Evolutionary conservation across 345 rosid genomes (phyloP).

Genomic region (Linum lewisii): DNA sequence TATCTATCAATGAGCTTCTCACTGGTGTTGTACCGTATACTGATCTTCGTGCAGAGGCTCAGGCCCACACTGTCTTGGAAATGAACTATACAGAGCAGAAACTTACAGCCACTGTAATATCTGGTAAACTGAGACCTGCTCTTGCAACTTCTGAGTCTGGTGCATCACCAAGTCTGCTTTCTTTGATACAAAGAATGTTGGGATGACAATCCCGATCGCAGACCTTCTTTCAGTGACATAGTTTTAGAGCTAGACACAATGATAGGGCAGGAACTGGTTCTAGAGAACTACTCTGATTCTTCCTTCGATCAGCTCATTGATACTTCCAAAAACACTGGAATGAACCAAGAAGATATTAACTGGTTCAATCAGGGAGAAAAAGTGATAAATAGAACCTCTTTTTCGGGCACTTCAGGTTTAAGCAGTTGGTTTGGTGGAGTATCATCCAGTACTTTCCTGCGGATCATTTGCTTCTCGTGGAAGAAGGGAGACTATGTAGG

Average conservation of each 20-base stretch:
- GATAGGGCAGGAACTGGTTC: constrained; percentile 33
- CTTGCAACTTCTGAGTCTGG: constrained; percentile 48
- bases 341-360: constrained; percentile 35
- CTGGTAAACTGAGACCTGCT: constrained; percentile 70
- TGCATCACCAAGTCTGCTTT: constrained; percentile 35
- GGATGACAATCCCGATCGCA: constrained; percentile 56
- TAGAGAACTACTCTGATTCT: constrained; percentile 29
- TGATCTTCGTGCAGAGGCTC: constrained; percentile 84
- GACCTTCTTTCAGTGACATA: constrained; percentile 64
- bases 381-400: constrained; percentile 33
- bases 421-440: constrained; percentile 33
- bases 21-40: constrained; percentile 93
- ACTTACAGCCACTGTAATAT: constrained; percentile 85
- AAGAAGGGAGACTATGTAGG: constrained; percentile 91
- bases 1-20: constrained; percentile 80
- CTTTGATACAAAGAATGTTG: constrained; percentile 76
- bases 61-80: constrained; percentile 97
- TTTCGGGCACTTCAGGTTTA: constrained; percentile 23
- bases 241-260: constrained; percentile 42
- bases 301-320: constrained; percentile 21
- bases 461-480: constrained; percentile 93
- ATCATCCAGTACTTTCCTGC: constrained; percentile 61
- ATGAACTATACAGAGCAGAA: constrained; percentile 97
- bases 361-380: constrained; percentile 63
- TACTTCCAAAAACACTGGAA: constrained; percentile 16